These are phyloP conservation scores for Scalesia atractyloides DNA, from an alignment of 129 eudicot species.

Conservation along the genomic window DNA sequence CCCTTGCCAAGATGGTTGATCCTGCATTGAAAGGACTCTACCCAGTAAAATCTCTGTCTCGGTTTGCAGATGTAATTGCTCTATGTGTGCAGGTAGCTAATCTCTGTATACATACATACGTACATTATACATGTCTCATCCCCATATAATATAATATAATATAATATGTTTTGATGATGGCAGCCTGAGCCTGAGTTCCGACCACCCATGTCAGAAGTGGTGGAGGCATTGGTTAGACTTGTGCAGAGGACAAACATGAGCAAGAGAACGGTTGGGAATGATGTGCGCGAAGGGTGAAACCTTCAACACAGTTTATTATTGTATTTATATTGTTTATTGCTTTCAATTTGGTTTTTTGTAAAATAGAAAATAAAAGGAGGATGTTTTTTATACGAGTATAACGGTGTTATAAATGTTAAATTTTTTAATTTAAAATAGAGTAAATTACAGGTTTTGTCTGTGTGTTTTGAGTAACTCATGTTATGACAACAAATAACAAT, in stretches of 20 bases:
- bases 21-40: constrained; percentile 91
- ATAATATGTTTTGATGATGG: constrained; percentile 4
- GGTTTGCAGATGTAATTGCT: constrained; percentile 95
- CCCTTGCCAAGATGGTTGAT: constrained; percentile 95
- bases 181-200: constrained; percentile 98
- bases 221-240: constrained; percentile 90
- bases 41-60: constrained; percentile 93
- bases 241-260: constrained; percentile 98
- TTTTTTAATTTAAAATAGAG: too few relatives aligned
- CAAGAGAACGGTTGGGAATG: constrained; percentile 90
- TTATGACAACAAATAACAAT: too few relatives aligned
- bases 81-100: constrained; percentile 86
- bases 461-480: too few relatives aligned
- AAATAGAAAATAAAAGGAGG: neutral
- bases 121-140: neutral
- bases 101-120: neutral
- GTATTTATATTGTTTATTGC: constrained; percentile 2
- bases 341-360: constrained; percentile 20
- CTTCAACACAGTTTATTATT: constrained; percentile 15
- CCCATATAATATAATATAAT: neutral
- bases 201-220: constrained; percentile 99
- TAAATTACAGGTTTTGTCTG: too few relatives aligned
- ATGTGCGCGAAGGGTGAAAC: constrained; percentile 34
- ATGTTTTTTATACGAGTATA: constrained; percentile 12
- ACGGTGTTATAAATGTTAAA: too few relatives aligned